A percentile compares a stretch with the other conserved stretches of the same genome.
Conservation (phyloP, 2,329 filamentous ascomycete species). For the Trichoderma koningiopsis region DNA sequence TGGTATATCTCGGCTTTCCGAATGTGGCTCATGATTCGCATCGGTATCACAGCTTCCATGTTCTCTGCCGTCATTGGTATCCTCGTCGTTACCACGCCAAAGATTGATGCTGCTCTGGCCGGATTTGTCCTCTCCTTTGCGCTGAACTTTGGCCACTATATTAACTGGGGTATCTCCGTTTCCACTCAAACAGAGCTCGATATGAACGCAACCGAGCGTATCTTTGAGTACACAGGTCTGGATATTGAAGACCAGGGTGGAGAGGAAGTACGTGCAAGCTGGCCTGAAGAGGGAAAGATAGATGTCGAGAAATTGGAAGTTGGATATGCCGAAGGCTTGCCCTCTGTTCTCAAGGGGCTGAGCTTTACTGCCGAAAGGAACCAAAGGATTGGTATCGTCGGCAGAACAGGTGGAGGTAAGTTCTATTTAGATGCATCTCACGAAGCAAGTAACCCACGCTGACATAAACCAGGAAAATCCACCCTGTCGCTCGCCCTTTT, state of each 20-base stretch:
- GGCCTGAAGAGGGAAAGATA: slow-evolving; percentile 12
- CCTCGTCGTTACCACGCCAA: slow-evolving; percentile 6
- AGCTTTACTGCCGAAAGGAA: slow-evolving; percentile 17
- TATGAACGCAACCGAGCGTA: slow-evolving; percentile 17
- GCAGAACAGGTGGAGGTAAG: slow-evolving; percentile 15
- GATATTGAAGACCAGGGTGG: slow-evolving; percentile 3
- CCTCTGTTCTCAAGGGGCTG: slow-evolving; percentile 19
- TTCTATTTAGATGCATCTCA: not conserved
- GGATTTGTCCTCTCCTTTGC: slow-evolving; percentile 19
- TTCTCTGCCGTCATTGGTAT: slow-evolving; percentile 8
- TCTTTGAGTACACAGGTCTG: slow-evolving; percentile 11
- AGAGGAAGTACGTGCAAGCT: slow-evolving; percentile 16
- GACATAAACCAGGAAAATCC: slow-evolving; percentile 2
- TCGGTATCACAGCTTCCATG: slow-evolving; percentile 17
- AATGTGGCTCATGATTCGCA: slow-evolving; percentile 21
- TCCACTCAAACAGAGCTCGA: slow-evolving; percentile 19
- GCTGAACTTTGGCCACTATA: slow-evolving; percentile 8
- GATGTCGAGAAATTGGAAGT: slow-evolving; percentile 16
- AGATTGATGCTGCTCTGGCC: slow-evolving; percentile 9
- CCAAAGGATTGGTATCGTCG: slow-evolving; percentile 18
- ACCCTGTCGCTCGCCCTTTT: slow-evolving; percentile 55
- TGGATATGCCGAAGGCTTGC: slow-evolving; percentile 12
- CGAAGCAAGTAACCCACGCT: not conserved
- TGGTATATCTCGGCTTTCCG: slow-evolving; percentile 8
- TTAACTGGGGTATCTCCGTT: slow-evolving; percentile 18